phyloP scores from a whole-genome alignment of 2,329 filamentous ascomycete species.

The Sporothrix euskadiensis region DNA sequence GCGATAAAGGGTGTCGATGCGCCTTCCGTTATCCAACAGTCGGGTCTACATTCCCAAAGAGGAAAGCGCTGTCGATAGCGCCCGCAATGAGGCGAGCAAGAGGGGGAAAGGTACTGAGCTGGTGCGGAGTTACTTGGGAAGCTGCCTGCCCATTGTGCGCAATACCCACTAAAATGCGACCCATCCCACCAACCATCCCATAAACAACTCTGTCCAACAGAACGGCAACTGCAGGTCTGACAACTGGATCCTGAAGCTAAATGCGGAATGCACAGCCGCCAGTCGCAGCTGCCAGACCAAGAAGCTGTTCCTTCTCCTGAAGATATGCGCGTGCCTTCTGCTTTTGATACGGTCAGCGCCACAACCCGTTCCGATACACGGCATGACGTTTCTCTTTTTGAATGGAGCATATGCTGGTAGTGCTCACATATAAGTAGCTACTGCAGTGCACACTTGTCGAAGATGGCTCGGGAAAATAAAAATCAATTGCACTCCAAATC shows the following conservation, averaged over 20 bases:
- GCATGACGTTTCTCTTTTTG: not conserved
- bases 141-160: not conserved
- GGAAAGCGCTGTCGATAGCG: constrained; percentile 22
- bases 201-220: not conserved
- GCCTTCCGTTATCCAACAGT: constrained; percentile 13
- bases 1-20: constrained; percentile 17
- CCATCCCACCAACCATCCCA: constrained; percentile 7
- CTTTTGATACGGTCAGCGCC: not conserved
- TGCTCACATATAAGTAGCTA: not conserved
- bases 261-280: constrained; percentile 19
- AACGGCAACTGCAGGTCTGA: not conserved
- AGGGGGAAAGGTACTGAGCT: not conserved
- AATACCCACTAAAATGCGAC: constrained; percentile 6
- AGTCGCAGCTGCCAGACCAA: not conserved
- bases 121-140: not conserved
- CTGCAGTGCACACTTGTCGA: not conserved
- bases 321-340: not conserved
- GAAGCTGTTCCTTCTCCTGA: not conserved
- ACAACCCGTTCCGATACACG: constrained; percentile 4
- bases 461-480: constrained; percentile 21
- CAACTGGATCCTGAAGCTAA: not conserved
- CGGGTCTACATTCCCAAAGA: constrained; percentile 30
- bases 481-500: constrained; percentile 52
- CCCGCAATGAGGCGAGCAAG: not conserved
- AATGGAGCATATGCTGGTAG: not conserved